Evolutionary conservation across 2,329 filamentous ascomycete genomes (phyloP), one percentile per base, ranked within the genome.

Genomic region (Colletotrichum sp.): DNA sequence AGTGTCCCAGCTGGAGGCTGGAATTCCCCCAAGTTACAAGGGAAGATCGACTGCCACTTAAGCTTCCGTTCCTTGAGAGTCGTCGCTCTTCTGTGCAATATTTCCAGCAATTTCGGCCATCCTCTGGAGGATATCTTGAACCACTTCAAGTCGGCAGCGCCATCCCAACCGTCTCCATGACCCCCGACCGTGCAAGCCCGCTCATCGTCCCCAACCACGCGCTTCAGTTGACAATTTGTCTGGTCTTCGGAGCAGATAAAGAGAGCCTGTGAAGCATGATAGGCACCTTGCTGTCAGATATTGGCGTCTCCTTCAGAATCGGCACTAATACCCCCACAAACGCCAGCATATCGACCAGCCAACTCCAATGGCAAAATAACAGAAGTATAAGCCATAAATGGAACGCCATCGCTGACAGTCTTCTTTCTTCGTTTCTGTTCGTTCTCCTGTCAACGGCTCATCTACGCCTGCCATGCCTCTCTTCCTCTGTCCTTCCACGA

Each of bases 21-120:
- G 4, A 28, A 59, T 30, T 0, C 55, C 26, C 55, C 13, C 0
- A 12, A 26, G 24, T 59, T 9, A 18, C 24, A 59, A 59, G 55
- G 8, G 15, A 59, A 59, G 55, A 59, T 28, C 55, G 15, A 59
- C n/a, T 59, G 15, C 55, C 12, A 28, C 55, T 59, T 6, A 8
- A 10, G 0, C 0, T 28, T 26, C 13, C 21, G 21, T 59, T 59
- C 26, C 55, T 30, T 7, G 15, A 0, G 55, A 30, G 55, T 30
- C 26, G 0, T 59, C 55, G 8, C 15, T 28, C 5, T 15, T 59
- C 55, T 1, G 1, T 16, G 0, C 0, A 6, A 16, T 2, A 59
- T 59, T 1, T 16, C 15, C 13, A 16, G 0, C 24, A 5, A 59
- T 3, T 59, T 59, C 55, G 2, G 24, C 24, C 10, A 13, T 6